Evolutionary conservation across 768 basidiomycete genomes (phyloP).

Genomic region (Lentinula aciculospora): DNA sequence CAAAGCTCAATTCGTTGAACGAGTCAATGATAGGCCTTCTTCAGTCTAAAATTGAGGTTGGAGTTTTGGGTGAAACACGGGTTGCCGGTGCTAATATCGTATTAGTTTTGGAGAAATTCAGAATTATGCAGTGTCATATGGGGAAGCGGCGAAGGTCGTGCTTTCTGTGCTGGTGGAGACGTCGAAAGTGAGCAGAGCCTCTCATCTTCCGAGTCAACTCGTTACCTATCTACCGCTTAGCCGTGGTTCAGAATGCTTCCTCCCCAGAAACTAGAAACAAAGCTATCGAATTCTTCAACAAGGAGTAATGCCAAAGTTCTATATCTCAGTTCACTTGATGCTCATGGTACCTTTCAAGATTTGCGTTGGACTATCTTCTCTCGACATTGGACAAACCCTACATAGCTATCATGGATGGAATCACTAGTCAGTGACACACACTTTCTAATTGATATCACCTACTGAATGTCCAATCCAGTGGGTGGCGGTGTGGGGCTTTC

Average conservation of each 20-base stretch:
- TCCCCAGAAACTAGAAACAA: slow-evolving; percentile 45
- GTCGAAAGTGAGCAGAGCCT: slow-evolving; percentile 62
- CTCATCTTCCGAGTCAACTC: background rate
- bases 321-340: background rate
- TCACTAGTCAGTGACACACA: slow-evolving; percentile 64
- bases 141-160: slow-evolving; percentile 63
- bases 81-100: background rate
- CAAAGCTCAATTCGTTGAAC: slow-evolving; percentile 80
- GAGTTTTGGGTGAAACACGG: background rate
- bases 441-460: slow-evolving; percentile 5
- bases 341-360: slow-evolving; percentile 36
- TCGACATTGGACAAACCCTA: slow-evolving; percentile 81
- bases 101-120: slow-evolving; percentile 70
- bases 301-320: slow-evolving; percentile 47
- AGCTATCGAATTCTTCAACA: slow-evolving; percentile 86
- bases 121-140: slow-evolving; percentile 69
- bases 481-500: slow-evolving; percentile 93
- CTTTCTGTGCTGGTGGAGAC: slow-evolving; percentile 95
- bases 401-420: slow-evolving; percentile 84
- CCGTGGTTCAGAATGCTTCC: slow-evolving; percentile 47
- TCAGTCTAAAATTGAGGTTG: slow-evolving; percentile 70
- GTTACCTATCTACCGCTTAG: slow-evolving; percentile 27
- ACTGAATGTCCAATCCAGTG: slow-evolving; percentile 43
- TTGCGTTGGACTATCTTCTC: slow-evolving; percentile 72
- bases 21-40: slow-evolving; percentile 70